Base-by-base conservation (phyloP, 345 rosid genomes). In the Pseudoturritis turrita region DNA sequence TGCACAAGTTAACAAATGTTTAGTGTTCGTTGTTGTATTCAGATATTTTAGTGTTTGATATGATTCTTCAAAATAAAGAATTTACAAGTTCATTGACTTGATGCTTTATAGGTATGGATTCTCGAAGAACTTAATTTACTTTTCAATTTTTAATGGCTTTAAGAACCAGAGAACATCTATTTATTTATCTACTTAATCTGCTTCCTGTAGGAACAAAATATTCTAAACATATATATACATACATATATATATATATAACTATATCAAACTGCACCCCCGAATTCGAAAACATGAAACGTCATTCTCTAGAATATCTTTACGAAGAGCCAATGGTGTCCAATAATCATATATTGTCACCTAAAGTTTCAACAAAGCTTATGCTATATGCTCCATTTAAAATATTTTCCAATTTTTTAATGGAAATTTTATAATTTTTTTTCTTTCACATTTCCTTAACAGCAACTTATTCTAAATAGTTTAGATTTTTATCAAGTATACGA, bases 321-420 rank as follows among this genome's bases (percentile, higher is more conserved):
- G 25, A 11, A 18, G 65, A 64, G 59, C 65, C 71, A 64, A 46
- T 73, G 65, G 71, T 72, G 56, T 54, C 43, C 65, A 55, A 54
- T 54, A 25, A 64, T 63, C 49, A 53, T 22, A 45, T 72, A 40
- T 35, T 54, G 71, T 55, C 71, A 63, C 77, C 77, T 72, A 72
- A 72, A 54, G 71, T 46, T 44, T 73, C 58, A 63, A 55, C 65
- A 73, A 15, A 33, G 47, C 53, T 54, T 53, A 63, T 63, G 70
- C 54, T 53, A 29, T 52, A 22, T 36, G 22, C 43, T 52, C 62
- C 52, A 28, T 21, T 10, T 61, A 10, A 61, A 28, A 3, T 31
- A 31, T 61, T 50, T 18, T 22, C 25, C 8, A 26, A 2, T 22
- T 39, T 31, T 21, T 6, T 5, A 6, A 26, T 41, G 13, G 6